Base-by-base conservation (phyloP, 805 yeast genomes). In the Candida multigemmis region DNA sequence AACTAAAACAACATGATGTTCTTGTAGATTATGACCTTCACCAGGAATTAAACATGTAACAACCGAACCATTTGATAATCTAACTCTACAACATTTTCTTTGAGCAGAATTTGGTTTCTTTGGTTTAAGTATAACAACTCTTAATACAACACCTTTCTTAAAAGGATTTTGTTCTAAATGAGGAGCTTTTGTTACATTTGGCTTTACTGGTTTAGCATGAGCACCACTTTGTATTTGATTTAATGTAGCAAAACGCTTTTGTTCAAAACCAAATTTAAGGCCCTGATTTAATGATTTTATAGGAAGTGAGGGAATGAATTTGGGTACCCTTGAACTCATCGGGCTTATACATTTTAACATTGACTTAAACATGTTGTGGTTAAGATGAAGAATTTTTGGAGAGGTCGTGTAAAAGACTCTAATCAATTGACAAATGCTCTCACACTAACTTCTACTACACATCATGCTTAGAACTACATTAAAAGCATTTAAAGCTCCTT, bases 51-150 rank as follows among this genome's bases (percentile, higher is more conserved):
- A 87, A 1, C 96, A 96, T 24, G 89, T 77, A 11, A 91, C 72
- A 26, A 83, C 77, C 38, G 77, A 79, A 15, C 97, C 98, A 44
- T 83, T 89, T 7, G 94, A 72, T 35, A 91, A 67, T 56, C 94
- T 73, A 13, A 91, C 97, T 64, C 97, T 80, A 37, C 94, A 86
- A 24, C 93, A 95, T 55, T 91, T 91, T 60, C 99, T 74, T 60
- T 87, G 89, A 12, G 99, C 96, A 23, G 97, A 89, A 63, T 91
- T 91, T 19, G 99, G 99, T 53, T 91, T 91, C 65, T 91, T 91
- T 24, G 99, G 99, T 56, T 91, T 91, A 40, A 87, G 67, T 29
- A 87, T 84, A 91, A 89, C 82, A 16, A 91, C 94, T 51, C 95
- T 72, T 26, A 87, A 62, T 7, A 91, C 94, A 4, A 91, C 97